Base-by-base conservation (phyloP, 1,139 yeast species). In the Pichia sp. region DNA sequence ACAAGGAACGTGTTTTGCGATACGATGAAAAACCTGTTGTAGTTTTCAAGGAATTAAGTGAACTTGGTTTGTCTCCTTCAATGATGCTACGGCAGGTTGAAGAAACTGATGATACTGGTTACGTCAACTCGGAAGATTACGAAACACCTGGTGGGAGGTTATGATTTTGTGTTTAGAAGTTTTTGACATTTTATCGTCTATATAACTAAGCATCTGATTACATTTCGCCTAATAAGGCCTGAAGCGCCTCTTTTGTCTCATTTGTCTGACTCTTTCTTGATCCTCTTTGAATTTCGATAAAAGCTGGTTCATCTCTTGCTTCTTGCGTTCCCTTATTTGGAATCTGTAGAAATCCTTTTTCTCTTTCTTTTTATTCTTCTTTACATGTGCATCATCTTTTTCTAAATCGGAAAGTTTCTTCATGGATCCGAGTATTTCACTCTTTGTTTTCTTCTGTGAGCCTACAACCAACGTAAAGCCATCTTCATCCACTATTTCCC, bases 381-480 rank as follows among this genome's bases (percentile, higher is more conserved):
- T 82, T 67, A 77, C 71, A 64, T 80, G 80, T 47, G 70, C 68
- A 52, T 70, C 68, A 46, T 79, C 79, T 54, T 73, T 73, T 16
- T 74, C 78, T 2, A 73, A 72, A 44, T 78, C 74, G 34, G 73
- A 63, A 34, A 79, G 74, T 50, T 73, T 66, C 58, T 74, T 76
- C 56, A 78, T 78, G 52, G 74, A 76, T 39, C 87, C 87, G 67
- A 82, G 60, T 7, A 83, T 79, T 50, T 84, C 86, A 43, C 81
- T 80, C 64, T 82, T 83, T 2, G 95, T 84, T 74, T 87, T 89
- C 58, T 96, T 79, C 66, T 87, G 91, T 47, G 86, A 76, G 7
- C 95, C 91, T 30, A 89, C 95, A 49, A 91, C 98, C 64, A 87
- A 71, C 0, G 96, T 89, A 70, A 91, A 91, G 2, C 97, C 98